phyloP scores from a whole-genome alignment of 192 early-diverging fungal genomes.

The Diversispora epigaea region DNA sequence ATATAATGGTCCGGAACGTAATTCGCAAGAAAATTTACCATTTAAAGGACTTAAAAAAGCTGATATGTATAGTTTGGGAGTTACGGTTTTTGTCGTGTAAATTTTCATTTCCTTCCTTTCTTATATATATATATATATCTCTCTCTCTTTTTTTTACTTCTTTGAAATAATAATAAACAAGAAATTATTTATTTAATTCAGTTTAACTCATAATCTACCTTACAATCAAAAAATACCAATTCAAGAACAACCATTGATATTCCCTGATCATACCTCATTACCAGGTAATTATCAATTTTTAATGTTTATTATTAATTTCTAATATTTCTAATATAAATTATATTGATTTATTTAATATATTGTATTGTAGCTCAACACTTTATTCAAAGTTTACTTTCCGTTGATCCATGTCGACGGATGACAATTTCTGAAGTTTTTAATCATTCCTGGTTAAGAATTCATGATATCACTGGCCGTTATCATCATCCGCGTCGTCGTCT shows the following conservation, averaged over 20 bases:
- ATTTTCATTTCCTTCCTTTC: not conserved
- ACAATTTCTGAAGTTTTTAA: not conserved
- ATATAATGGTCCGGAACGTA: not conserved
- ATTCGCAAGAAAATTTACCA: not conserved
- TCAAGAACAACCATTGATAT: not conserved
- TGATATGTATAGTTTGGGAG: not conserved
- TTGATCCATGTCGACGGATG: not conserved
- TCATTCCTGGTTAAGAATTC: slow-evolving; percentile 6
- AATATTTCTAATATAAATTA: not conserved
- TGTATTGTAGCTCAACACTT: not conserved
- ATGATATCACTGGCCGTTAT: not conserved
- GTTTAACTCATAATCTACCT: not conserved
- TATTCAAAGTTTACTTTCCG: slow-evolving; percentile 1
- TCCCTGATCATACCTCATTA: not conserved
- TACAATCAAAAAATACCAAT: not conserved
- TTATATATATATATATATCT: not conserved
- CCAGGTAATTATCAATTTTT: not conserved
- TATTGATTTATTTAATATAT: not conserved
- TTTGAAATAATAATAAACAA: not conserved
- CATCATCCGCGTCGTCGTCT: no score
- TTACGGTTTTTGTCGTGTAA: not conserved
- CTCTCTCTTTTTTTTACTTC: not conserved
- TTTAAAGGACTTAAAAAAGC: not conserved
- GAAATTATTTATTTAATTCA: not conserved
- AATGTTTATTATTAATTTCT: not conserved